Conservation (phyloP, 805 yeast species). For the Starmera amethionina region DNA sequence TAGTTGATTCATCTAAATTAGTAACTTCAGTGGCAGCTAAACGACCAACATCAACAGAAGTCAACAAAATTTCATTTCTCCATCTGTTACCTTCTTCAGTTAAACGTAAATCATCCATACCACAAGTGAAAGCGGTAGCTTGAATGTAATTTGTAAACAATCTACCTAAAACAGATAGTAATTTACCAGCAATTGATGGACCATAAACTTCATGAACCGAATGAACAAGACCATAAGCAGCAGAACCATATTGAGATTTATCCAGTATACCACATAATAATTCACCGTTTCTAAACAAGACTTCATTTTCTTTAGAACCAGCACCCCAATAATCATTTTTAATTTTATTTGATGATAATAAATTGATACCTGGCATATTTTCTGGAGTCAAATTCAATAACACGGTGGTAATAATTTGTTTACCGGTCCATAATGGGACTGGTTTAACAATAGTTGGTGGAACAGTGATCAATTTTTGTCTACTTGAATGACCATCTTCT, state of each 20-base stretch:
- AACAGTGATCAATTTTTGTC: conserved; percentile 56
- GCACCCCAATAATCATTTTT: conserved; percentile 93
- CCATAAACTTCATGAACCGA: conserved; percentile 96
- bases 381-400: conserved; percentile 80
- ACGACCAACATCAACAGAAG: conserved; percentile 76
- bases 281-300: conserved; percentile 79
- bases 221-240: conserved; percentile 94
- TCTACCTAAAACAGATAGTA: conserved; percentile 88
- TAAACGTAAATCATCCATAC: conserved; percentile 96
- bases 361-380: conserved; percentile 84
- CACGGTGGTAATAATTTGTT: conserved; percentile 91
- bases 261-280: conserved; percentile 88
- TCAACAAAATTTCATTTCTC: conserved; percentile 75
- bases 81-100: conserved; percentile 85
- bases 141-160: conserved; percentile 89
- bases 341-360: conserved; percentile 75
- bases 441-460: conserved; percentile 91
- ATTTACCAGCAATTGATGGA: conserved; percentile 78
- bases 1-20: conserved; percentile 48
- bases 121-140: conserved; percentile 94
- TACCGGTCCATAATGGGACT: conserved; percentile 92
- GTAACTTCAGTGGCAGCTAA: conserved; percentile 93
- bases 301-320: conserved; percentile 77
- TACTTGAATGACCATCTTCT: conserved; percentile 91
- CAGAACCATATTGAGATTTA: conserved; percentile 97